Percentiles rank a stretch among this genome's conserved stretches.
Conservation (phyloP, 805 yeast genomes). For the Spathaspora girioi region DNA sequence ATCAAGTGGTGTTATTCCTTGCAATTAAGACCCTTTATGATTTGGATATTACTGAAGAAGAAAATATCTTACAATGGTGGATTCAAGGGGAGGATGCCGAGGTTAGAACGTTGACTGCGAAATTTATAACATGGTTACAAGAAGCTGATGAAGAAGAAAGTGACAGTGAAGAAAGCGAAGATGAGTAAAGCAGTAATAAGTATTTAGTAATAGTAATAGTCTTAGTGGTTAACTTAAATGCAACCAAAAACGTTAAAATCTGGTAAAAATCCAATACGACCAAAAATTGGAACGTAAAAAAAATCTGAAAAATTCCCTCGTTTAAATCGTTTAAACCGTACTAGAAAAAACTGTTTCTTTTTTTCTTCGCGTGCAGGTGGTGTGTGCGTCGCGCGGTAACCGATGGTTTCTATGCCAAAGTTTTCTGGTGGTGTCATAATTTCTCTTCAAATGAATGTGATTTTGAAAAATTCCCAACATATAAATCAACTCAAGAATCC, state of each 20-base stretch:
- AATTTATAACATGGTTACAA: conserved; percentile 84
- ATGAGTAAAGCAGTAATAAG: neutral
- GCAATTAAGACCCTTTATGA: conserved; percentile 67
- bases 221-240: neutral
- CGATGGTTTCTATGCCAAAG: neutral
- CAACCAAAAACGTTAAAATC: neutral
- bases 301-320: neutral
- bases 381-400: neutral
- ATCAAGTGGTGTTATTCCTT: conserved; percentile 49
- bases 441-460: neutral
- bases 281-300: neutral
- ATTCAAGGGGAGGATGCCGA: conserved; percentile 35
- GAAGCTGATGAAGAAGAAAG: conserved; percentile 65
- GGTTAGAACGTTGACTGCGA: conserved; percentile 55
- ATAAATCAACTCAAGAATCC: neutral
- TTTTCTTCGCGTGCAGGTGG: neutral
- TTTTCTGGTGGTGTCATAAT: neutral
- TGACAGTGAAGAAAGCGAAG: conserved; percentile 28
- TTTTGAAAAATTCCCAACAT: neutral
- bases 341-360: neutral
- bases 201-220: neutral
- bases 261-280: no score
- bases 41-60: conserved; percentile 79
- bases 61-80: conserved; percentile 83
- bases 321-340: neutral